phyloP scores from a whole-genome alignment of 805 yeast genomes.

The Millerozyma acaciae region DNA sequence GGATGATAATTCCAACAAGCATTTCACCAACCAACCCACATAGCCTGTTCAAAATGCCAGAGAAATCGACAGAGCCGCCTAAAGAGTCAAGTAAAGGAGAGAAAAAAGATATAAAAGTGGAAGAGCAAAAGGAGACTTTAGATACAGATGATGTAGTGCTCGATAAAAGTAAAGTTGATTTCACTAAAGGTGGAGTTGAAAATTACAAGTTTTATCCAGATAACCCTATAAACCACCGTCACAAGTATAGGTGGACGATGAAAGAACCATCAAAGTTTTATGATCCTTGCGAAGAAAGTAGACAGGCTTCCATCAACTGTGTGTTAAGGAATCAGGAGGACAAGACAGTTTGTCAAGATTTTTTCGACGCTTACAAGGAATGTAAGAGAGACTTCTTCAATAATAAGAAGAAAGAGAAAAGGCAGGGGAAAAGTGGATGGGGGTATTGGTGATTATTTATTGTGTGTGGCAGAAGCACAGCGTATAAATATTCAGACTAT shows the following conservation, averaged over 20 bases:
- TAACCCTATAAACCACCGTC: conserved; percentile 69
- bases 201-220: conserved; percentile 79
- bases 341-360: conserved; percentile 62
- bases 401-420: conserved; percentile 33
- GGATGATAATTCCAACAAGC: too few species aligned
- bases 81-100: too few species aligned
- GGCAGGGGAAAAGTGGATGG: conserved; percentile 42
- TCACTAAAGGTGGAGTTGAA: conserved; percentile 51
- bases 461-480: too few species aligned
- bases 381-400: conserved; percentile 62
- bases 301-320: conserved; percentile 83
- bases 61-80: too few species aligned
- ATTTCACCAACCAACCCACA: too few species aligned
- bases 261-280: conserved; percentile 82
- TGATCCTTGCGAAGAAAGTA: conserved; percentile 89
- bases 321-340: conserved; percentile 72
- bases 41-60: too few species aligned
- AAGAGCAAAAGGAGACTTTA: not conserved
- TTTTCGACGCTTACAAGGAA: conserved; percentile 89
- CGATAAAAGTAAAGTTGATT: conserved; percentile 46
- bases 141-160: conserved; percentile 23
- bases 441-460: conserved; percentile 28
- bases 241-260: conserved; percentile 62
- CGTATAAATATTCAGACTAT: conserved; percentile 3
- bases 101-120: not conserved